These are phyloP conservation scores for Besnoitia besnoiti DNA, from an alignment of 169 alveolate species.

Conservation along the genomic window DNA sequence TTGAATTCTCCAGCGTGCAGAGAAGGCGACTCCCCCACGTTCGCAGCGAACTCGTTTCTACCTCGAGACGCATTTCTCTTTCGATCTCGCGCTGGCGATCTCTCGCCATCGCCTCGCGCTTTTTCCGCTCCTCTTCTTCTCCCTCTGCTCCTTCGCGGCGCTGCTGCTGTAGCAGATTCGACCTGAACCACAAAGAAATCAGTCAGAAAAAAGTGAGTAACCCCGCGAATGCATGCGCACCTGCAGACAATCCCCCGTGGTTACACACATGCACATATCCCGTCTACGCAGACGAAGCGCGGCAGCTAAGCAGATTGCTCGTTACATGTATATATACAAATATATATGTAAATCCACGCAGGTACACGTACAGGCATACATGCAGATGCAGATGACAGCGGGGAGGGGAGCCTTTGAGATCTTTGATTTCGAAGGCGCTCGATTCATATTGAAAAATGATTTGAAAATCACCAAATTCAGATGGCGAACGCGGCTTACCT, in stretches of 20 bases:
- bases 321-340: neutral
- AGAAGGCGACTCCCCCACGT: no score
- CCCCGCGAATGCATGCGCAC: neutral
- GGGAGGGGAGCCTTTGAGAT: no score
- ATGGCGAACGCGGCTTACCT: no score
- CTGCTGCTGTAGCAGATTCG: constrained; percentile 20
- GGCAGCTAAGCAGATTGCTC: neutral
- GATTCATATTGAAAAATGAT: no score
- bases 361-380: neutral
- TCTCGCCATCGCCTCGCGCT: constrained; percentile 75
- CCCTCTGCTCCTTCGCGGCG: constrained; percentile 45
- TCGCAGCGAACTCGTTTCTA: no score
- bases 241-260: neutral
- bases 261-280: neutral
- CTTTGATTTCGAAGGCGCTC: neutral
- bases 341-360: neutral
- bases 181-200: neutral
- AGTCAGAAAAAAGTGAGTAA: neutral
- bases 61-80: constrained; percentile 83
- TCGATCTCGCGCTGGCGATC: constrained; percentile 85
- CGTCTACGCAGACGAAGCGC: neutral
- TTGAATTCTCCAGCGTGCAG: no score
- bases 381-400: neutral
- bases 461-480: neutral
- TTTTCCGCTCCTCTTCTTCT: constrained; percentile 70